These are phyloP conservation scores for Cercophora samala DNA, from an alignment of 495 filamentous ascomycete species.

Conservation along the genomic window DNA sequence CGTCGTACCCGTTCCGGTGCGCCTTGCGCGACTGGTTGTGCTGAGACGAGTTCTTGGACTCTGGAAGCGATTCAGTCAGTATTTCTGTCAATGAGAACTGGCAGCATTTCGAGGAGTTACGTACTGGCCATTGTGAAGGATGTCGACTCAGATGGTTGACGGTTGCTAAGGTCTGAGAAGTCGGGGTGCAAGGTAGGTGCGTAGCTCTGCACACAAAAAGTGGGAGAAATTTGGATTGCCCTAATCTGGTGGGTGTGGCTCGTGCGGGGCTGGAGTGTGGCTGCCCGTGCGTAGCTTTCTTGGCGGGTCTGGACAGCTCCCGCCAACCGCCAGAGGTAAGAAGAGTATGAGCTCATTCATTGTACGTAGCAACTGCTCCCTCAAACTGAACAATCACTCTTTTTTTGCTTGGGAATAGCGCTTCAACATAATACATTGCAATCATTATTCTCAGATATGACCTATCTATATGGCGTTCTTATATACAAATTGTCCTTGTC, in stretches of 20 bases:
- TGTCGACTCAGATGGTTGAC: constrained; percentile 33
- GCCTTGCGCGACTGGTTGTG: constrained; percentile 96
- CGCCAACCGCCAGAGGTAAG: no score
- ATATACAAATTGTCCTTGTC: background rate
- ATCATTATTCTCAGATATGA: constrained; percentile 5
- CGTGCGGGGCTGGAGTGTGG: constrained; percentile 23
- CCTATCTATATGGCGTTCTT: constrained; percentile 8
- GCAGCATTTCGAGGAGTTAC: constrained; percentile 22
- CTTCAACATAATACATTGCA: background rate
- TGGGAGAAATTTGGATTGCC: constrained; percentile 32
- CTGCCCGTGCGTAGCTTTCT: constrained; percentile 6
- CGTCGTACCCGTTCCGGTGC: constrained; percentile 89
- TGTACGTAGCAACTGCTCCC: background rate
- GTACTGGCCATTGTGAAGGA: constrained; percentile 52
- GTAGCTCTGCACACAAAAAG: constrained; percentile 30
- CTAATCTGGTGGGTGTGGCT: constrained; percentile 32
- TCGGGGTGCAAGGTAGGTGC: constrained; percentile 22
- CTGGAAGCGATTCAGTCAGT: constrained; percentile 44
- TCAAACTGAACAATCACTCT: background rate
- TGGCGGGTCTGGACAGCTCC: background rate
- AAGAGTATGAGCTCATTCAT: background rate
- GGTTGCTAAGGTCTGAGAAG: constrained; percentile 27
- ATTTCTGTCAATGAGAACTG: constrained; percentile 7
- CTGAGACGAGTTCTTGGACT: constrained; percentile 99
- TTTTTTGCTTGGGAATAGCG: background rate